phyloP scores from a whole-genome alignment of 257 asterid species.

The Linderniella brevidens region DNA sequence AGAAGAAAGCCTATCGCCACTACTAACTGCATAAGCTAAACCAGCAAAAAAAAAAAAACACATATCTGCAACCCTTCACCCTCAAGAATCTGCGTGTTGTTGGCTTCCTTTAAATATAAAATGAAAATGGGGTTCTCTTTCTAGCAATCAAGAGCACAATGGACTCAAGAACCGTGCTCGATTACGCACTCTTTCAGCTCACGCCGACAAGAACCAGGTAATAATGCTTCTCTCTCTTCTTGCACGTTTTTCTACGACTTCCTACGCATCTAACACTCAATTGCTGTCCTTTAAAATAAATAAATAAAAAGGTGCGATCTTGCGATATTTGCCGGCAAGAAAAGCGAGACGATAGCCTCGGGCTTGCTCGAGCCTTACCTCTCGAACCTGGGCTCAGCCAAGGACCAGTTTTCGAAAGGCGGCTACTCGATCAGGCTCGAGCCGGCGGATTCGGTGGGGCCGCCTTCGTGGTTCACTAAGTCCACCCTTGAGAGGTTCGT shows the following conservation, averaged over 20 bases:
- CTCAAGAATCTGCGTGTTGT: too few relatives aligned
- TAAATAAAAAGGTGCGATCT: conserved; percentile 58
- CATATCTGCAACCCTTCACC: conserved; percentile 16
- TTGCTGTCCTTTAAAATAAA: background rate
- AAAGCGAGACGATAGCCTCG: conserved; percentile 66
- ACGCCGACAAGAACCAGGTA: conserved; percentile 91
- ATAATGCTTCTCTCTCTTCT: background rate
- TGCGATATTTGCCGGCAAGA: conserved; percentile 42
- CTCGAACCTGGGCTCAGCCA: conserved; percentile 53
- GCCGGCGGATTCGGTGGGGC: conserved; percentile 21
- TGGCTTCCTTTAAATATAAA: too few relatives aligned
- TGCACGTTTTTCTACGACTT: background rate
- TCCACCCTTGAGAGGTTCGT: conserved; percentile 68
- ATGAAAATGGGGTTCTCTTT: conserved; percentile 6
- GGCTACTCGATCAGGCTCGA: conserved; percentile 62
- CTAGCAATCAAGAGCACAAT: conserved; percentile 13
- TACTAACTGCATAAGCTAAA: too few relatives aligned
- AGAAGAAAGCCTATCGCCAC: too few relatives aligned
- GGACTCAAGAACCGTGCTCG: conserved; percentile 50
- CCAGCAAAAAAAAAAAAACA: background rate
- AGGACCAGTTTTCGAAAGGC: conserved; percentile 66
- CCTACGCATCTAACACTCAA: background rate
- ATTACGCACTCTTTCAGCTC: conserved; percentile 58
- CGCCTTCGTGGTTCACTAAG: conserved; percentile 66
- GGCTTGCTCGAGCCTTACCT: conserved; percentile 66